These are phyloP conservation scores for Cucumis melo DNA, from an alignment of 306 rosid genomes.

Conservation along the genomic window DNA sequence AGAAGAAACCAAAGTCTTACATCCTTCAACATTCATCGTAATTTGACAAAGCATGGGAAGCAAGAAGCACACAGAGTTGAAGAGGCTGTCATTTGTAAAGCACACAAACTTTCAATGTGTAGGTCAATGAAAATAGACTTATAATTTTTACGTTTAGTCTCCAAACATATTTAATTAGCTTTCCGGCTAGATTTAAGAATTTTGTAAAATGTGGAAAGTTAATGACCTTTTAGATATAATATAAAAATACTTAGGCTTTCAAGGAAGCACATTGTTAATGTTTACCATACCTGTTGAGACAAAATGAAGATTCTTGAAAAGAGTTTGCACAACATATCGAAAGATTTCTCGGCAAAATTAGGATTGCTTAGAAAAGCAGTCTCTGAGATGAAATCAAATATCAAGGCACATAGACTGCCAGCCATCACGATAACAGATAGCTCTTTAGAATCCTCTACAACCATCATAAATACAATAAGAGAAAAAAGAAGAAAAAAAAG, in stretches of 20 bases:
- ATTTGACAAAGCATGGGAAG: slow-evolving; percentile 77
- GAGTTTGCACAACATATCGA: slow-evolving; percentile 39
- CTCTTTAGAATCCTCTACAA: slow-evolving; percentile 43
- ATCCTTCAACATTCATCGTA: slow-evolving; percentile 70
- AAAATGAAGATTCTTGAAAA: slow-evolving; percentile 52
- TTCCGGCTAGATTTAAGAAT: background rate
- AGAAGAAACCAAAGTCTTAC: slow-evolving; percentile 47
- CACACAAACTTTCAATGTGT: too few species aligned
- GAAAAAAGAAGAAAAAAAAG: too few species aligned
- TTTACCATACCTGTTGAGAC: slow-evolving; percentile 40
- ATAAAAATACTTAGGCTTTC: too few species aligned
- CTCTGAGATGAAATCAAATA: slow-evolving; percentile 70
- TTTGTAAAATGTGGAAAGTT: background rate
- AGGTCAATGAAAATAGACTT: too few species aligned
- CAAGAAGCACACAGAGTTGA: slow-evolving; percentile 65
- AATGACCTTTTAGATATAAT: too few species aligned
- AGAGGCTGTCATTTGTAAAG: slow-evolving; percentile 54
- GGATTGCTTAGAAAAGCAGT: slow-evolving; percentile 46
- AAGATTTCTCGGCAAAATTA: slow-evolving; percentile 29
- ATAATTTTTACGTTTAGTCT: too few species aligned
- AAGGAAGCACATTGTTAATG: background rate
- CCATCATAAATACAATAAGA: slow-evolving; percentile 16
- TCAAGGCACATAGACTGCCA: slow-evolving; percentile 56
- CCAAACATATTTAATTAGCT: too few species aligned
- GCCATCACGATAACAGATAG: slow-evolving; percentile 62